Conservation (phyloP, 2,329 filamentous ascomycete species). For the Coleophoma eucalyptorum region DNA sequence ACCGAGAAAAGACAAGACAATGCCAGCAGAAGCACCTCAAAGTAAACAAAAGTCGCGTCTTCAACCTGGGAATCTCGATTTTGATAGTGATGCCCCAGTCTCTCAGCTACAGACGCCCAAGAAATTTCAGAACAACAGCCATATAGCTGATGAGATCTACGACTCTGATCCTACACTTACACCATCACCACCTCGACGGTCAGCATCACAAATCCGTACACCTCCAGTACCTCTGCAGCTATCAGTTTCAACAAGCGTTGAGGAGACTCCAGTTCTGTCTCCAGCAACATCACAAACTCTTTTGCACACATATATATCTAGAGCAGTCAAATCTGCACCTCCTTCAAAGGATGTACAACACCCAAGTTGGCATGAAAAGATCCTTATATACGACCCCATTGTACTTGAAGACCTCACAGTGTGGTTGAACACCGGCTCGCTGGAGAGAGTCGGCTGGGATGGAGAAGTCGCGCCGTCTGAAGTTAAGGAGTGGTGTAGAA, state of each 20-base stretch:
- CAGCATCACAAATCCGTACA: constrained; percentile 11
- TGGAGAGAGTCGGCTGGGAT: constrained; percentile 61
- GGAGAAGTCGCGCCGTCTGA: constrained; percentile 58
- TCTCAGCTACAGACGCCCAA: constrained; percentile 23
- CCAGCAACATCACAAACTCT: constrained; percentile 37
- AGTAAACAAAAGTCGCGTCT: constrained; percentile 9
- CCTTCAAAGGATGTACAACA: constrained; percentile 42
- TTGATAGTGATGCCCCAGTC: constrained; percentile 15
- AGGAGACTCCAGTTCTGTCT: constrained; percentile 10
- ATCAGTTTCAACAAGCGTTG: constrained; percentile 2
- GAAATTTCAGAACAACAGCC: constrained; percentile 18
- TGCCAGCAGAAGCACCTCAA: constrained; percentile 6
- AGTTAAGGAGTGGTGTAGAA: constrained; percentile 88
- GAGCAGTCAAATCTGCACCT: constrained; percentile 48
- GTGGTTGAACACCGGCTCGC: constrained; percentile 75
- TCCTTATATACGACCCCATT: constrained; percentile 89
- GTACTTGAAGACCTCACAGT: constrained; percentile 78
- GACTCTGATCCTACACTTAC: constrained; percentile 38
- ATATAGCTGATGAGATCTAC: constrained; percentile 41
- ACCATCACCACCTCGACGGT: constrained; percentile 21
- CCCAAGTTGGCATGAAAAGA: constrained; percentile 86
- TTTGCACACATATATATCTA: constrained; percentile 50
- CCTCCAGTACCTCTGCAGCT: constrained; percentile 12
- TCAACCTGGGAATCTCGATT: constrained; percentile 12
- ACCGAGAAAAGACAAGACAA: constrained; percentile 32